Evolutionary conservation across 2,329 filamentous ascomycete species (phyloP).

Genomic region (Fusarium floridanum): DNA sequence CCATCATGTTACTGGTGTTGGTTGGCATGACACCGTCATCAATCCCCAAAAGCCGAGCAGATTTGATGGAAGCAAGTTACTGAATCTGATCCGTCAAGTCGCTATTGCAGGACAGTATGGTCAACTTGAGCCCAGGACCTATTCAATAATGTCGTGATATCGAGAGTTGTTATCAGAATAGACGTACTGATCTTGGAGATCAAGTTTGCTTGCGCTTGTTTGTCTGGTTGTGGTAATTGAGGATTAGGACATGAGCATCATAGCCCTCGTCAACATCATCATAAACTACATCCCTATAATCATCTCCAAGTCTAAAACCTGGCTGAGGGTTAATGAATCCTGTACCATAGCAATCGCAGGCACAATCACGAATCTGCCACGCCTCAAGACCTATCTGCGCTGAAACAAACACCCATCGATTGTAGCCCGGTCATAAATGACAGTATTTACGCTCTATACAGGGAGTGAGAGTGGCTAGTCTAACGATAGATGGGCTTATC

Average conservation of each 20-base stretch:
- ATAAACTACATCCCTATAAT: background rate
- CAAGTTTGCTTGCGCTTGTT: background rate
- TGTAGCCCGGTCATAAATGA: too few relatives aligned
- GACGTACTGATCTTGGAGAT: background rate
- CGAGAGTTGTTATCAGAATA: background rate
- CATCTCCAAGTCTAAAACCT: background rate
- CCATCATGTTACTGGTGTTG: background rate
- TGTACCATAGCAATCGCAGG: background rate
- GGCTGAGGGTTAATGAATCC: background rate
- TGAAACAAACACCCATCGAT: too few relatives aligned
- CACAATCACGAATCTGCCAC: background rate
- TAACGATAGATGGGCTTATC: background rate
- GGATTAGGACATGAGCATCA: background rate
- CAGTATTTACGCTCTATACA: too few relatives aligned
- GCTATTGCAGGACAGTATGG: background rate
- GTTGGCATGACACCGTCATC: background rate
- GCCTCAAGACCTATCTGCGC: background rate
- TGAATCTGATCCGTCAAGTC: background rate
- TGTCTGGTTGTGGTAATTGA: background rate
- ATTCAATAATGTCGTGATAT: background rate
- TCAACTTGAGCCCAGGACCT: background rate
- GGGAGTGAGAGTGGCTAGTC: background rate
- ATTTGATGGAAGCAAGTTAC: background rate
- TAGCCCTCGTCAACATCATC: background rate
- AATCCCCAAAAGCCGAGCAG: background rate